Conservation (phyloP, 129 eudicot genomes). For the carrot (Daucus carota) region DH1_v3.0 NC_030384.2:27425001-27425500, state of each 20-base stretch:
- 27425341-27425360: neutral
- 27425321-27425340: neutral
- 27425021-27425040: too few species aligned
- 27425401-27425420: too few species aligned
- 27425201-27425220: neutral
- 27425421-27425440: too few species aligned
- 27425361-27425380: neutral
- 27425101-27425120: neutral
- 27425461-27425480: too few species aligned
- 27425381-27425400: too few species aligned
- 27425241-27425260: neutral
- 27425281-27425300: neutral
- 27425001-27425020: neutral
- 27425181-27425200: neutral
- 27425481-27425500: too few species aligned
- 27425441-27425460: too few species aligned
- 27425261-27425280: neutral
- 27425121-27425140: neutral
- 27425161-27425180: neutral
- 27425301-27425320: neutral
- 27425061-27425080: neutral
- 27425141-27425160: neutral
- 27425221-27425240: neutral
- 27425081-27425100: neutral
- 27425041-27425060: neutral